phyloP scores from a whole-genome alignment of 2,329 filamentous ascomycete genomes.

The Chalaropsis thielavioides region DNA sequence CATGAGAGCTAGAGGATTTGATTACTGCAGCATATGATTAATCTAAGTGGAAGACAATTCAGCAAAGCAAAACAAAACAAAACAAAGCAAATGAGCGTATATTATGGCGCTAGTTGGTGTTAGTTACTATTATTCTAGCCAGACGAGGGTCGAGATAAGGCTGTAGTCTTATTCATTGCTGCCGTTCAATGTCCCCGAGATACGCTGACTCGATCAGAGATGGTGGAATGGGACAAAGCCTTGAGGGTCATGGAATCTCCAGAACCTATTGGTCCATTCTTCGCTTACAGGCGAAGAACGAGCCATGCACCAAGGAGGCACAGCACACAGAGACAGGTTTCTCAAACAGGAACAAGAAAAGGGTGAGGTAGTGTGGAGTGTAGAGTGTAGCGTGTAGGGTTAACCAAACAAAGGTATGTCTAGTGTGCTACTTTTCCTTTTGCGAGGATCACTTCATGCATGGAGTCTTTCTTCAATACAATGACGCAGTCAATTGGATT shows the following conservation, averaged over 20 bases:
- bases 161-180: too few species aligned
- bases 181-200: too few species aligned
- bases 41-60: neutral
- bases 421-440: neutral
- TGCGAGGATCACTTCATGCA: neutral
- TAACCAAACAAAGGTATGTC: rapidly evolving
- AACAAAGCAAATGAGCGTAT: too few species aligned
- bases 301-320: neutral
- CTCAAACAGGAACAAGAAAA: neutral
- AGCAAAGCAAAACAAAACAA: too few species aligned
- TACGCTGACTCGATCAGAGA: too few species aligned
- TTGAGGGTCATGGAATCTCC: neutral
- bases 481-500: neutral
- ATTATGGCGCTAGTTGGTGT: too few species aligned
- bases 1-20: neutral
- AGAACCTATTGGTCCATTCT: neutral
- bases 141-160: too few species aligned
- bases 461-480: neutral
- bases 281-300: neutral
- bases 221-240: neutral
- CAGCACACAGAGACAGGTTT: neutral
- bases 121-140: too few species aligned
- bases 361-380: neutral
- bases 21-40: neutral
- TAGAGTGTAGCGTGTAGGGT: neutral